phyloP scores from a whole-genome alignment of 2,329 filamentous ascomycete genomes.

The Aspergillus pseudotamarii region DNA sequence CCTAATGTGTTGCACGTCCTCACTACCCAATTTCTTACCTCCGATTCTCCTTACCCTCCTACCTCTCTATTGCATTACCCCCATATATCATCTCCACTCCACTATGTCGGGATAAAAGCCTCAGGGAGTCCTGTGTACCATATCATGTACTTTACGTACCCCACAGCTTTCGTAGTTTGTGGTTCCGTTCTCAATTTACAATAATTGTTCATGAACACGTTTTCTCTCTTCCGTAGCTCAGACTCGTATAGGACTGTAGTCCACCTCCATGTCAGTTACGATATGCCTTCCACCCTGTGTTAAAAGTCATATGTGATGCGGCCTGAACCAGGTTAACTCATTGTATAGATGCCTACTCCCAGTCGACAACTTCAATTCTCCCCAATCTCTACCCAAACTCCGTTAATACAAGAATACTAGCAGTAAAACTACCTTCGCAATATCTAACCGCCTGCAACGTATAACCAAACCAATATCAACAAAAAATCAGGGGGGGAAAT shows the following conservation, averaged over 20 bases:
- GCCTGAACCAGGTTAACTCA: background rate
- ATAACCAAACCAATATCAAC: background rate
- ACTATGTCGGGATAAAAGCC: conserved; percentile 25
- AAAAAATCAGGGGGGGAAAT: background rate
- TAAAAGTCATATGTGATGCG: too few species aligned
- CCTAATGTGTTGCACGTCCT: conserved; percentile 29
- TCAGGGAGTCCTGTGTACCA: conserved; percentile 30
- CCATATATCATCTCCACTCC: conserved; percentile 29
- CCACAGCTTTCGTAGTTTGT: conserved; percentile 11
- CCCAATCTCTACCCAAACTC: background rate
- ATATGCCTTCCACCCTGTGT: background rate
- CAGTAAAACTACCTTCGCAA: background rate
- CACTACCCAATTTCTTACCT: conserved; percentile 14
- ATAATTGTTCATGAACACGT: conserved; percentile 16
- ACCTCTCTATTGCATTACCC: conserved; percentile 11
- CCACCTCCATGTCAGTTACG: background rate
- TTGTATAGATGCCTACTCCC: background rate
- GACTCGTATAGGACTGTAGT: background rate
- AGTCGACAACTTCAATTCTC: background rate
- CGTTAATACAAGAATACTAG: background rate
- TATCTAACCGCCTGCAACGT: background rate
- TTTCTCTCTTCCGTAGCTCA: background rate
- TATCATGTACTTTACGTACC: conserved; percentile 27
- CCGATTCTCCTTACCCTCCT: conserved; percentile 14
- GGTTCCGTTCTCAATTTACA: conserved; percentile 15